Base-by-base conservation (phyloP, 176 grass and related monocot genomes). In the Hyparrhenia diplandra region DNA sequence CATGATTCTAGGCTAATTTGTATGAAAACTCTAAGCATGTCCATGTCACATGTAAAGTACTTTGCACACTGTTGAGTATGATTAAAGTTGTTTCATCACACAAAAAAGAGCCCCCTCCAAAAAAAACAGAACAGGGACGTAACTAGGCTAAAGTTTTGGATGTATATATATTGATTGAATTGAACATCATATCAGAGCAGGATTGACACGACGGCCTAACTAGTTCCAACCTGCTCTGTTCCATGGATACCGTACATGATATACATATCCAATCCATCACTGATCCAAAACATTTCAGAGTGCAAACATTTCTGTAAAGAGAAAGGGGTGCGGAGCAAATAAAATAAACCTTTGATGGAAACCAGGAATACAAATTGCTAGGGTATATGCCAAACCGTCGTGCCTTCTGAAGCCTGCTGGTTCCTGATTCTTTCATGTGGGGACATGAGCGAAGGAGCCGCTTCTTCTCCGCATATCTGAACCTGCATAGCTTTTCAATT, bases 391-490 rank as follows among this genome's bases (percentile, higher is more conserved):
- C 65, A 72, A 85, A 82, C 72, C 21, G 5, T 10, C 65, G 11
- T 58, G 82, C n/a, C 47, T 10, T 37, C 13, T 69, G 85, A 76
- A 65, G 87, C 83, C 65, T 85, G 54, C 43, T 85, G 77, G 43
- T 45, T 76, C 71, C 77, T 45, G 68, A 81, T 71, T 72, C 46
- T 73, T 81, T 77, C 41, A 35, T 63, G 17, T 29, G 25, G 70
- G 71, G 77, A 80, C 76, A 80, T 2, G 54, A 71, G 64, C 42
- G 42, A 71, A n/a, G n/a, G 41, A 64, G 72, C 77, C 71, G 20
- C 65, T 66, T 55, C 13, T 85, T 85, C 64, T 85, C 72, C 30
- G 83, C 83, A 77, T 66, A 89, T 89, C 83, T 81, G 32, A 71
- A 43, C 45, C 47, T 69, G 43, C 66, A 83, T 16, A 41, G 43